Percentiles rank a stretch among this genome's conserved stretches.
Evolutionary conservation across 2,329 filamentous ascomycete species (phyloP).

Genomic region (Alternaria gansuensis): DNA sequence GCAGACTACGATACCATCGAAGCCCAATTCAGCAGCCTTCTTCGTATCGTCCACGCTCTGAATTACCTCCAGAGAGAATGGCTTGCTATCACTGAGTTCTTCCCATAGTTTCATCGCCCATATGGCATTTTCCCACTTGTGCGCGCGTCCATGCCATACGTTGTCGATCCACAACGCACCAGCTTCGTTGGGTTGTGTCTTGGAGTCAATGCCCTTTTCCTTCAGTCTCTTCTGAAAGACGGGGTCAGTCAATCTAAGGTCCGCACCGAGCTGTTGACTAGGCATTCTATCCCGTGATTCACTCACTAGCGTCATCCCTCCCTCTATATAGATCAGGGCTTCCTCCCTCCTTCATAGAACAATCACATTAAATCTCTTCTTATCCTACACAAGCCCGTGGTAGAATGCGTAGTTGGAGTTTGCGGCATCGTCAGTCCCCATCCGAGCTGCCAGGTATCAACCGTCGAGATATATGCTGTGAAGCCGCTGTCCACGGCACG

Average conservation of each 20-base stretch:
- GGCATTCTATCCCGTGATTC: too few relatives aligned
- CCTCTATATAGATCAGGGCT: too few relatives aligned
- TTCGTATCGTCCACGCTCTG: conserved; percentile 71
- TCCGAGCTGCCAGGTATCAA: conserved; percentile 70
- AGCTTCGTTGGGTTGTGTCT: conserved; percentile 62
- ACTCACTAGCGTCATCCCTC: too few relatives aligned
- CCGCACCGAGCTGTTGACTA: conserved; percentile 56
- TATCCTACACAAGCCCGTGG: conserved; percentile 53
- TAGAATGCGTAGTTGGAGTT: conserved; percentile 71
- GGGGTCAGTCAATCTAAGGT: conserved; percentile 67
- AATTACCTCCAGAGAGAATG: conserved; percentile 73
- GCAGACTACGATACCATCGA: conserved; percentile 72
- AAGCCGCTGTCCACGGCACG: conserved; percentile 65
- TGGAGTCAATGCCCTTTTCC: conserved; percentile 63
- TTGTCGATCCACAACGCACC: conserved; percentile 71
- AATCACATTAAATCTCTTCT: too few relatives aligned
- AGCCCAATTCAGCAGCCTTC: conserved; percentile 66
- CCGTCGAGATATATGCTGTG: conserved; percentile 66
- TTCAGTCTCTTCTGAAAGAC: conserved; percentile 65
- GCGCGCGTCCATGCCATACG: conserved; percentile 70
- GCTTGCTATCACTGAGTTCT: conserved; percentile 64
- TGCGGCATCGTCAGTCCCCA: conserved; percentile 67
- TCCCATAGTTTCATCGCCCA: conserved; percentile 70
- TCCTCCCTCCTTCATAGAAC: too few relatives aligned
- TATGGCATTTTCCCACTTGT: conserved; percentile 71